phyloP scores from a whole-genome alignment of 345 rosid species.

The Brassica juncea region DNA sequence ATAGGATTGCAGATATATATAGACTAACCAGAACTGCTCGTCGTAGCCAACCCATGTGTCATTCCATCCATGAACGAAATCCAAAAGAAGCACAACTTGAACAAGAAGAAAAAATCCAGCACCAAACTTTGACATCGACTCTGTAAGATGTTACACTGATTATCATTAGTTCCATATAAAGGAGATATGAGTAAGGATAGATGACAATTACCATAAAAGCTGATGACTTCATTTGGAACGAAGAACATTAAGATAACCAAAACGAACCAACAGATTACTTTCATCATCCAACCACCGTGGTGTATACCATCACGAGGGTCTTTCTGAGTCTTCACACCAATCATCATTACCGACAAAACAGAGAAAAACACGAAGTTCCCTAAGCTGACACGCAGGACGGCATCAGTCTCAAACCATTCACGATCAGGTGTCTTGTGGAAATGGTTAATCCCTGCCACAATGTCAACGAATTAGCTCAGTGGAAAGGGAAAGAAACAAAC shows the following conservation, averaged over 20 bases:
- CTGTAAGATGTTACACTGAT: slow-evolving; percentile 44
- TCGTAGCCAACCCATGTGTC: slow-evolving; percentile 97
- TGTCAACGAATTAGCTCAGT: not conserved
- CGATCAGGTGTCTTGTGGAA: slow-evolving; percentile 84
- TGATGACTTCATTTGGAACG: slow-evolving; percentile 85
- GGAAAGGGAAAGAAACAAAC: no score
- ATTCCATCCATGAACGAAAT: slow-evolving; percentile 99
- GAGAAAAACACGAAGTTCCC: slow-evolving; percentile 94
- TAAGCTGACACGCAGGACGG: slow-evolving; percentile 94
- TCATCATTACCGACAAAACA: slow-evolving; percentile 69
- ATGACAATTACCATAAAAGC: slow-evolving; percentile 68
- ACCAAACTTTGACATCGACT: slow-evolving; percentile 88
- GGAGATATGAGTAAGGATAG: not conserved
- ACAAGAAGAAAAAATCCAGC: slow-evolving; percentile 95
- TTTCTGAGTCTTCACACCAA: slow-evolving; percentile 89
- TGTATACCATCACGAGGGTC: slow-evolving; percentile 97
- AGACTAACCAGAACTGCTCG: slow-evolving; percentile 94
- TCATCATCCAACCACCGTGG: slow-evolving; percentile 99
- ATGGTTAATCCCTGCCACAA: slow-evolving; percentile 81
- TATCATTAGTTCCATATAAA: not conserved
- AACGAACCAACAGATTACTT: slow-evolving; percentile 80
- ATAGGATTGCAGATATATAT: not conserved
- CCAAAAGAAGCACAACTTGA: slow-evolving; percentile 98
- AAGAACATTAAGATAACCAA: slow-evolving; percentile 92
- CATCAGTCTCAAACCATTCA: slow-evolving; percentile 99